phyloP scores from a whole-genome alignment of 768 basidiomycete species.

The Podaxis carcinomalis region DNA sequence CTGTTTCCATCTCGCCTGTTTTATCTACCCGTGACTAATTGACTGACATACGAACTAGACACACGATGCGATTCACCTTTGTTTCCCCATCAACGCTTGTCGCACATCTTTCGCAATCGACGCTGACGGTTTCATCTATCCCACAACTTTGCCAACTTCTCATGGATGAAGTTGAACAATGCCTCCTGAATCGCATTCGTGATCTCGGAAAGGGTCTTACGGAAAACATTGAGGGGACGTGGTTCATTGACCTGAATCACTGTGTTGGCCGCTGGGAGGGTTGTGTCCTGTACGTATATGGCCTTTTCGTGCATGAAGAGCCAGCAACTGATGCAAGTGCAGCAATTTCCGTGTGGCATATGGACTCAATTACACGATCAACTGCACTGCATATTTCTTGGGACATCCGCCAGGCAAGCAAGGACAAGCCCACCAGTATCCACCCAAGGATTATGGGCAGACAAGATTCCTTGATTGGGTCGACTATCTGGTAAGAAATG shows the following conservation, averaged over 20 bases:
- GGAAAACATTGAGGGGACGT: slow-evolving; percentile 56
- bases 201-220: slow-evolving; percentile 56
- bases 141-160: slow-evolving; percentile 74
- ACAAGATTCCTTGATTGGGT: slow-evolving; percentile 51
- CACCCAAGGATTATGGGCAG: slow-evolving; percentile 22
- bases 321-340: background rate
- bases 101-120: slow-evolving; percentile 81
- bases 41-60: slow-evolving; percentile 33
- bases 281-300: slow-evolving; percentile 59
- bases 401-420: slow-evolving; percentile 37
- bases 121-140: slow-evolving; percentile 66
- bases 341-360: slow-evolving; percentile 66
- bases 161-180: slow-evolving; percentile 71
- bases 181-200: slow-evolving; percentile 65
- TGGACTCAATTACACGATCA: slow-evolving; percentile 43
- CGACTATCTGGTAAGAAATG: slow-evolving; percentile 39
- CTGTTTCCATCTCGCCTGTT: slow-evolving; percentile 9
- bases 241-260: slow-evolving; percentile 74
- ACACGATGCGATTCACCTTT: slow-evolving; percentile 73
- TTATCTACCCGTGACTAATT: background rate
- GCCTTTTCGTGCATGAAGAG: background rate
- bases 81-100: slow-evolving; percentile 69
- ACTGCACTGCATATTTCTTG: slow-evolving; percentile 56
- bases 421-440: slow-evolving; percentile 38
- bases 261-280: slow-evolving; percentile 82